Evolutionary conservation across 2,329 filamentous ascomycete species (phyloP), one percentile per base, ranked within the genome.

Genomic region (Penicillium nordicum): DNA sequence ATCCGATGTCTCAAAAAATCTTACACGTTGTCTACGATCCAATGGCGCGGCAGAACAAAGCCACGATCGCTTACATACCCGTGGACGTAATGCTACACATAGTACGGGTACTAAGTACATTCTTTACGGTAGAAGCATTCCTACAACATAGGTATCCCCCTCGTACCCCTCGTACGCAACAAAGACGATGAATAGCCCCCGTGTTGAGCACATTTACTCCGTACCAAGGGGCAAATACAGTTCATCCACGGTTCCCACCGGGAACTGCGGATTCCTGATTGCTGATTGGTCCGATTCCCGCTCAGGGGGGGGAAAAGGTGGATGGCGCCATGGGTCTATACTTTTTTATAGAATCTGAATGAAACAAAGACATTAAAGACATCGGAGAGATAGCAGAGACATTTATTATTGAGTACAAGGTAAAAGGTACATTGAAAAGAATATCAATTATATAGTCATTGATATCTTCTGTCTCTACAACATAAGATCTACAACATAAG

Each of bases 1-100:
- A 63, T 61, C 61, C 57, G 61, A 63, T 57, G 41, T 53, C 50
- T 48, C 47, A 27, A 53, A 37, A 37, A 48, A 63, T 58, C 46
- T 55, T 44, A 52, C 43, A 47, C n/a, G 12, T 8, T 41, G 21
- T 25, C 23, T 14, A 27, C 27, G 44, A 51, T 51, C 53, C 27
- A 34, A 52, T 51, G 48, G 44, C 52, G 46, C 29, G 42, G 34
- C 42, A 36, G 34, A 40, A 34, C 18, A 40, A 51, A 37, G 40
- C 40, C 46, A 55, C 34, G 32, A 51, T 51, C 46, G 43, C 23
- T 1, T 34, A 34, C 23, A 2, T 45, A 2, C 38, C 21, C 21
- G n/a, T 37, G 16, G 34, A 37, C 34, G 34, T 29, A 30, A 27
- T 30, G 36, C 32, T 41, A 21, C 21, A 21, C 32, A 34, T 29